Evolutionary conservation across 2,329 filamentous ascomycete genomes (phyloP), one percentile per base, ranked within the genome.

Genomic region (Hypoxylon sp.): DNA sequence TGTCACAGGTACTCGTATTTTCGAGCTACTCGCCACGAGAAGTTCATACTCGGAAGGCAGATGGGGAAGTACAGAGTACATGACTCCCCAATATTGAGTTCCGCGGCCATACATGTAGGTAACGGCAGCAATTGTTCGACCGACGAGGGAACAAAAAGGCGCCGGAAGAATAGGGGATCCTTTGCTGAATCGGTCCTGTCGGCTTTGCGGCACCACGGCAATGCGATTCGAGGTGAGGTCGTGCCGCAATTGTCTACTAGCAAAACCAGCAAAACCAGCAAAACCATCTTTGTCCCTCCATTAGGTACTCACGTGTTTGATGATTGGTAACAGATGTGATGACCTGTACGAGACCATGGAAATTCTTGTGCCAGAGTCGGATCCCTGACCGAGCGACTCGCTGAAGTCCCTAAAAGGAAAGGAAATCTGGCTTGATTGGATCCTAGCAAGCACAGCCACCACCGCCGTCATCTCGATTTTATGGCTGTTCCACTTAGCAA

Each of bases 111-210:
- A n/a, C n/a, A n/a, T n/a, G n/a, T n/a, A n/a, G n/a, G n/a, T n/a
- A 36, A 61, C 68, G 65, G 68, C 53, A 48, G 46, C 64, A 67
- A n/a, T 64, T 69, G 67, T 67, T 67, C 34, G 64, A 60, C 61
- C 64, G 64, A 67, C 25, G 36, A 52, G 53, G 30, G 55, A 51
- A 51, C 43, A 41, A 41, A 45, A 56, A 60, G 49, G 48, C 32
- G 45, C 64, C 64, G 67, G 67, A 28, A 67, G 64, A 69, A 69
- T 69, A 61, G 25, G 6, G 9, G 28, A 7, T 30, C 49, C 25
- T 48, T 58, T 66, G 55, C 48, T 62, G 50, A 56, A 67, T 62
- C 45, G 30, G 49, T 50, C 43, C 45, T 34, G 45, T 62, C 60
- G 57, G 64, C 45, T 67, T 57, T 57, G 63, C 64, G 61, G 63